Evolutionary conservation across 2,329 filamentous ascomycete species (phyloP).

Genomic region (Nemania diffusa): DNA sequence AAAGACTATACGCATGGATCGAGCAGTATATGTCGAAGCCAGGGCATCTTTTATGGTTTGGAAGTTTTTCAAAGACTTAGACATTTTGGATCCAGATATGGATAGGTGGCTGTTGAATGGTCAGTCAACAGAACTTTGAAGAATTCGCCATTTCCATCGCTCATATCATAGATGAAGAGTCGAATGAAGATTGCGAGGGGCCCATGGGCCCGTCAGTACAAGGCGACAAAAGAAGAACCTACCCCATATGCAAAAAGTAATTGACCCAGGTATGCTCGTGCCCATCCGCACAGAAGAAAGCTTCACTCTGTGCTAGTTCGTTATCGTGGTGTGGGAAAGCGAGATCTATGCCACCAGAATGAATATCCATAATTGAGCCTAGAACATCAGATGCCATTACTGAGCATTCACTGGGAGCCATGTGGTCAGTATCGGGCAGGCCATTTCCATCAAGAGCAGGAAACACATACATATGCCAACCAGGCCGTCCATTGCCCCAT

Average conservation of each 20-base stretch:
- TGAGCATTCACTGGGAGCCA: constrained; percentile 33
- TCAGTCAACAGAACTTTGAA: not conserved
- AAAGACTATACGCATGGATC: constrained; percentile 86
- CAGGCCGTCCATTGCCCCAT: constrained; percentile 88
- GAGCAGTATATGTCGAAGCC: constrained; percentile 74
- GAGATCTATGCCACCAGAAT: constrained; percentile 91
- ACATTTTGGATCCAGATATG: constrained; percentile 94
- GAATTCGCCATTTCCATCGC: not conserved
- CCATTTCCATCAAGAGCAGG: not conserved
- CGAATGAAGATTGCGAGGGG: not conserved
- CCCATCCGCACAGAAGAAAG: constrained; percentile 67
- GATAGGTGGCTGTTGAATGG: constrained; percentile 68
- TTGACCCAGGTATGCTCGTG: constrained; percentile 84
- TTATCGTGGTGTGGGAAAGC: constrained; percentile 95
- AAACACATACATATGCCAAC: constrained; percentile 79
- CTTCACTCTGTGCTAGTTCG: constrained; percentile 80
- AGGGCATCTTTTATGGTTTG: constrained; percentile 90
- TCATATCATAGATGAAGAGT: not conserved
- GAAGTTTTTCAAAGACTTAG: constrained; percentile 95
- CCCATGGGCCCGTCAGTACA: no score
- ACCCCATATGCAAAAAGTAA: constrained; percentile 94
- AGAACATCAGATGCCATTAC: constrained; percentile 89
- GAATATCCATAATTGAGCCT: constrained; percentile 87
- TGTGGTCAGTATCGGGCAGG: constrained; percentile 14
- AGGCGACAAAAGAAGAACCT: constrained; percentile 3